phyloP scores from a whole-genome alignment of 192 early-diverging fungal genomes.

The Gonapodya sp. region DNA sequence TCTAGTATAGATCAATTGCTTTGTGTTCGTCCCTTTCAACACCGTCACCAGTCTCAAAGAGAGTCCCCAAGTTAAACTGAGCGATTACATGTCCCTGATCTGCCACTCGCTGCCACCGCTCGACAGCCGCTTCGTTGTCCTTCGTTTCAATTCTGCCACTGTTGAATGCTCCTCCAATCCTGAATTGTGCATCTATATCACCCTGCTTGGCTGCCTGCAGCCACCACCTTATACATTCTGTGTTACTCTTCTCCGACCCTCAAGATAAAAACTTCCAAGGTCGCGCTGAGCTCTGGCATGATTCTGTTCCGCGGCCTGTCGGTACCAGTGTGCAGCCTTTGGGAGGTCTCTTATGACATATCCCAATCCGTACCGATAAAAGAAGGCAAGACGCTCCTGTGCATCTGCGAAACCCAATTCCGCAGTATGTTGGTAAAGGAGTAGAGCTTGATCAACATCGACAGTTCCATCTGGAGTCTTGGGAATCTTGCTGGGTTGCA shows the following conservation, averaged over 20 bases:
- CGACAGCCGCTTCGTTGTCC: neutral
- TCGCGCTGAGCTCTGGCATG: neutral
- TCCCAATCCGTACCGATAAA: neutral
- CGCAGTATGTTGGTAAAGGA: neutral
- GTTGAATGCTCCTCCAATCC: neutral
- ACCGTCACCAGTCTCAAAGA: neutral
- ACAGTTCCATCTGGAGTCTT: neutral
- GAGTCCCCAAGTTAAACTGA: neutral
- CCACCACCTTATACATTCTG: neutral
- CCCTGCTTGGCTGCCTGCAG: neutral
- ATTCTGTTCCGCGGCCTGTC: neutral
- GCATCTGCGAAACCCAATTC: neutral
- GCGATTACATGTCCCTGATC: neutral
- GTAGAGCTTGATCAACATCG: neutral
- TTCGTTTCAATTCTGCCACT: neutral
- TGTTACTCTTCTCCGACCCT: neutral
- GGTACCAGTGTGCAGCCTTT: neutral
- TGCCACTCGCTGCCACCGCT: neutral
- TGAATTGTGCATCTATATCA: neutral
- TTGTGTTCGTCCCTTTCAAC: neutral
- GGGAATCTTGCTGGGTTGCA: neutral
- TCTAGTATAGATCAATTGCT: neutral
- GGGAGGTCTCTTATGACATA: neutral
- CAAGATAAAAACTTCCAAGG: neutral
- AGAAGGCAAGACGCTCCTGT: neutral